Conservation (phyloP, 805 yeast species). For the Zygoascus bituminiphila region DNA sequence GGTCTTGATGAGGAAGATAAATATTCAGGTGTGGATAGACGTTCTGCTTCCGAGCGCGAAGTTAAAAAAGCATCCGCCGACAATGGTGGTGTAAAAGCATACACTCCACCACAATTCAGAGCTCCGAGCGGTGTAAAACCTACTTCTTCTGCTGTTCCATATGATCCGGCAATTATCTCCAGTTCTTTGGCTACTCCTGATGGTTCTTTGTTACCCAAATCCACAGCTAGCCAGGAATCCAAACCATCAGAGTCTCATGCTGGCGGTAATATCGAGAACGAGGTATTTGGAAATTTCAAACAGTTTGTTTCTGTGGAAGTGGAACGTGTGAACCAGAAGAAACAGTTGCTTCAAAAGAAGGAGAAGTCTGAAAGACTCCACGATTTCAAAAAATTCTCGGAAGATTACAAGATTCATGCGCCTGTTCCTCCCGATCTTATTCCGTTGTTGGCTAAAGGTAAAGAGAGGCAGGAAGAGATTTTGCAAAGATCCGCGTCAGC, state of each 20-base stretch:
- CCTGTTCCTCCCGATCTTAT: conserved; percentile 55
- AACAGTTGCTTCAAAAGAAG: conserved; percentile 20
- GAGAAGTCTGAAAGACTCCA: conserved; percentile 28
- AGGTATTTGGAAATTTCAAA: conserved; percentile 25
- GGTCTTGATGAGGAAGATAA: conserved; percentile 94
- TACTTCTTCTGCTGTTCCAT: conserved; percentile 28
- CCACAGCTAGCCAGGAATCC: conserved; percentile 1
- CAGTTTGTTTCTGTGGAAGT: conserved; percentile 27
- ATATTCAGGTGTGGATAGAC: conserved; percentile 82
- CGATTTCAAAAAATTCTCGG: conserved; percentile 64
- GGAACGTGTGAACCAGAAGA: conserved; percentile 25
- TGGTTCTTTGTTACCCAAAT: conserved; percentile 7
- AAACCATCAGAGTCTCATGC: background rate
- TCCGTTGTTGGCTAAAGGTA: conserved; percentile 64
- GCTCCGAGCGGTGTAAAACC: conserved; percentile 18
- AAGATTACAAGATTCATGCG: conserved; percentile 56
- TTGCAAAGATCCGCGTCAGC: conserved; percentile 31
- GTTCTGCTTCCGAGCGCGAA: conserved; percentile 1
- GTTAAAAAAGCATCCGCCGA: conserved; percentile 5
- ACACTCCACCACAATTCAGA: conserved; percentile 23
- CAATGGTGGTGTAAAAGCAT: conserved; percentile 8
- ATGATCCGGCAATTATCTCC: conserved; percentile 63
- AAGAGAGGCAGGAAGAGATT: conserved; percentile 50
- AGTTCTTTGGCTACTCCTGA: conserved; percentile 18
- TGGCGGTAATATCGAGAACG: conserved; percentile 19